A percentile compares a stretch with the other conserved stretches of the same genome.
Conservation (phyloP, 2,329 filamentous ascomycete genomes). For the Verticillium tricorpus region DNA sequence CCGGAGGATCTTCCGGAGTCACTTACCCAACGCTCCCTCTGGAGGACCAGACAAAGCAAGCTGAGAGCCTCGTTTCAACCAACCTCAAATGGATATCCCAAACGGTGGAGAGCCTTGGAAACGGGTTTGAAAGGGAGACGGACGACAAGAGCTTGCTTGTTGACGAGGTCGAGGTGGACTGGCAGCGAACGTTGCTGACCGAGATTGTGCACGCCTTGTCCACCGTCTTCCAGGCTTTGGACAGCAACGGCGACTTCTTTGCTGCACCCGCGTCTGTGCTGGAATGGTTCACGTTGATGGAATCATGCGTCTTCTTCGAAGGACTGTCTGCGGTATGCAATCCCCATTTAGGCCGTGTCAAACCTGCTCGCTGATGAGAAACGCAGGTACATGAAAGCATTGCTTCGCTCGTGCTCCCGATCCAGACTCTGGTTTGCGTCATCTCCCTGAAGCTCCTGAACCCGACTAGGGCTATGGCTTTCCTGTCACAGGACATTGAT, state of each 20-base stretch:
- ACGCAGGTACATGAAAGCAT: slow-evolving; percentile 32
- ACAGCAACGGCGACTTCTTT: slow-evolving; percentile 50
- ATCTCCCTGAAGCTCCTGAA: slow-evolving; percentile 72
- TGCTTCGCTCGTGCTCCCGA: slow-evolving; percentile 50
- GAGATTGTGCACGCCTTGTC: slow-evolving; percentile 73
- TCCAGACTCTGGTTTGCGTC: slow-evolving; percentile 66
- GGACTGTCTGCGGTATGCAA: slow-evolving; percentile 48
- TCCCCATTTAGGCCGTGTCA: too few relatives aligned
- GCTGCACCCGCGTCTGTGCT: slow-evolving; percentile 54
- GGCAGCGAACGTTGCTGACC: slow-evolving; percentile 58
- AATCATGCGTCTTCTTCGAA: slow-evolving; percentile 65
- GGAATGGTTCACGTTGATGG: slow-evolving; percentile 73
- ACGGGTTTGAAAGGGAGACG: slow-evolving; percentile 45
- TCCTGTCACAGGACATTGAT: slow-evolving; percentile 48
- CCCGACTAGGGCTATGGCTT: slow-evolving; percentile 51
- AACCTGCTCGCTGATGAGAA: background rate
- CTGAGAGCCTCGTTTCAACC: slow-evolving; percentile 40
- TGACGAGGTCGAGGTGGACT: slow-evolving; percentile 53
- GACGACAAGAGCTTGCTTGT: slow-evolving; percentile 43
- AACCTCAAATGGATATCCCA: slow-evolving; percentile 43
- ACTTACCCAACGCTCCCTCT: slow-evolving; percentile 1
- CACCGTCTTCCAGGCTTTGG: slow-evolving; percentile 66
- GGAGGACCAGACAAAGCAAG: slow-evolving; percentile 19
- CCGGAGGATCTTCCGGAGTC: background rate
- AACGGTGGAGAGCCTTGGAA: slow-evolving; percentile 45